Conservation (phyloP, 805 yeast genomes). For the Starmerella asiatica region DNA sequence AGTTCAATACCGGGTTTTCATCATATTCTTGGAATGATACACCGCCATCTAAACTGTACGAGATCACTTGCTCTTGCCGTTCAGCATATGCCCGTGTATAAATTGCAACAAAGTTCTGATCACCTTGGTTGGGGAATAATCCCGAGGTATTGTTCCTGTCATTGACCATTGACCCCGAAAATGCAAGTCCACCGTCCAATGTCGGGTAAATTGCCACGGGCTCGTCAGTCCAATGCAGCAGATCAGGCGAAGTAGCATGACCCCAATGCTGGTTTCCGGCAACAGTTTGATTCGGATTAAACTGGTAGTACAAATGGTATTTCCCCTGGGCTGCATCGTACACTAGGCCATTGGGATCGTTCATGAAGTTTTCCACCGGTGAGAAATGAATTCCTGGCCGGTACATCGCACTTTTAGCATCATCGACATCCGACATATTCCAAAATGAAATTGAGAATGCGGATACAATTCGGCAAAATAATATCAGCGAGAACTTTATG, state of each 20-base stretch:
- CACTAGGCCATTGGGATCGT: slow-evolving; percentile 35
- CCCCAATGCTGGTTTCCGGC: slow-evolving; percentile 34
- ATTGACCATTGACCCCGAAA: slow-evolving; percentile 30
- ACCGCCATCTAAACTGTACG: slow-evolving; percentile 30
- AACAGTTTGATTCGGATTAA: slow-evolving; percentile 27
- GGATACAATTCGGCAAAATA: background rate
- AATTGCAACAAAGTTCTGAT: slow-evolving; percentile 29
- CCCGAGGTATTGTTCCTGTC: slow-evolving; percentile 31
- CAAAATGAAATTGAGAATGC: background rate
- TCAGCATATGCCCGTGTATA: slow-evolving; percentile 26
- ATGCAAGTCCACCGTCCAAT: slow-evolving; percentile 26
- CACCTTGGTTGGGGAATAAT: slow-evolving; percentile 19
- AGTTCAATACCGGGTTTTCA: slow-evolving; percentile 27
- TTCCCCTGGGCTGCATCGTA: slow-evolving; percentile 23
- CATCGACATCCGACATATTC: background rate
- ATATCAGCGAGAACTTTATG: too few relatives aligned
- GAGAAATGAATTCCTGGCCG: slow-evolving; percentile 26
- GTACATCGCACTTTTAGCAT: slow-evolving; percentile 4
- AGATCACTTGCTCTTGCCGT: slow-evolving; percentile 27
- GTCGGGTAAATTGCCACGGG: slow-evolving; percentile 26
- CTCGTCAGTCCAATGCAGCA: slow-evolving; percentile 28
- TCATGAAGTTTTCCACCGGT: slow-evolving; percentile 31
- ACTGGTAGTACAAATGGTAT: slow-evolving; percentile 32
- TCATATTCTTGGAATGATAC: slow-evolving; percentile 25
- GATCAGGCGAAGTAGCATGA: slow-evolving; percentile 30